These are phyloP conservation scores for Collybiopsis luxurians DNA, from an alignment of 768 basidiomycete species.

Conservation along the genomic window DNA sequence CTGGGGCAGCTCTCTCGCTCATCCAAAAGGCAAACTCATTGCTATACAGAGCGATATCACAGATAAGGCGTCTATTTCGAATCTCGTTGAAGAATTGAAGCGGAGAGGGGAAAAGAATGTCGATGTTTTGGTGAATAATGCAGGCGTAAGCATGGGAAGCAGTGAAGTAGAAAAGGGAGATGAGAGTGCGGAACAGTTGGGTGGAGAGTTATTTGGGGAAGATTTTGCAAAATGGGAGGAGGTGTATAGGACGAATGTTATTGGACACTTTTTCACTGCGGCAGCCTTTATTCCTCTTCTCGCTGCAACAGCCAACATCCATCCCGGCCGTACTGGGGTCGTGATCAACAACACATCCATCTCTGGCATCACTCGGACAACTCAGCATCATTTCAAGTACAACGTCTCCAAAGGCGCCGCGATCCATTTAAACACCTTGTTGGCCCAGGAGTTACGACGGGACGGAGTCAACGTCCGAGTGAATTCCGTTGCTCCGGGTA, in stretches of 20 bases:
- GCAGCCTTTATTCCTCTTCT: slow-evolving; percentile 45
- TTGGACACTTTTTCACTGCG: slow-evolving; percentile 36
- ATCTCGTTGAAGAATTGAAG: background rate
- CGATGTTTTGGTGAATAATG: slow-evolving; percentile 2
- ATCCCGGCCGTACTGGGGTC: slow-evolving; percentile 24
- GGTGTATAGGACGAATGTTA: slow-evolving; percentile 30
- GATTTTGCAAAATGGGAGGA: slow-evolving; percentile 24
- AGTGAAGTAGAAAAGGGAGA: slow-evolving; percentile 1
- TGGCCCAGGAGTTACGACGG: slow-evolving; percentile 32
- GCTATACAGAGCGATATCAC: slow-evolving; percentile 1
- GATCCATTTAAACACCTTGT: slow-evolving; percentile 30
- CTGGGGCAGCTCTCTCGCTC: background rate
- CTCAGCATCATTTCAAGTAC: slow-evolving; percentile 43
- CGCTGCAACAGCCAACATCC: slow-evolving; percentile 14
- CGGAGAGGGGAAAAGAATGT: background rate
- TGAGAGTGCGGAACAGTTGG: background rate
- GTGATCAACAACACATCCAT: slow-evolving; percentile 42
- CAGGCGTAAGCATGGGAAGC: background rate
- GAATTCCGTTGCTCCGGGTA: slow-evolving; percentile 32
- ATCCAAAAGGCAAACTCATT: background rate
- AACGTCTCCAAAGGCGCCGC: slow-evolving; percentile 39
- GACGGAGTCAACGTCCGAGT: slow-evolving; percentile 25
- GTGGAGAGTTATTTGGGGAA: background rate
- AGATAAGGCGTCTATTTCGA: background rate
- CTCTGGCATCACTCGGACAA: slow-evolving; percentile 36